Conservation (phyloP, 108 stramenopile genomes). For the Nannochloropsis gaditana region DNA sequence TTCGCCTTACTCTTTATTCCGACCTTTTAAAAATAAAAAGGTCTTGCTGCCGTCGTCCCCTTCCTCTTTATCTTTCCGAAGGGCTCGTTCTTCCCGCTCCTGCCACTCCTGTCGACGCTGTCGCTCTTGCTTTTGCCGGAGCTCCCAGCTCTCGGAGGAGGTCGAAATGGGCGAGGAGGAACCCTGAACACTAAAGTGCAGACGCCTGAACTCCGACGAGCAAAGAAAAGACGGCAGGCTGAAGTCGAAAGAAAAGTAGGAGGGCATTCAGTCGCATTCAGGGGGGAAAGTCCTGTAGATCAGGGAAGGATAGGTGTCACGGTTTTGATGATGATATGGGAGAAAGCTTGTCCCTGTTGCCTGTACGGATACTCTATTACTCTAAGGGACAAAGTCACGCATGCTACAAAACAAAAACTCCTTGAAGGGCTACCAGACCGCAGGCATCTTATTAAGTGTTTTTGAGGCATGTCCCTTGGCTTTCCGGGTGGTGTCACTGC, state of each 20-base stretch:
- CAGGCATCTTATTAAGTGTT: too few species aligned
- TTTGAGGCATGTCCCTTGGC: too few species aligned
- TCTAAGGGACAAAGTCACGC: too few species aligned
- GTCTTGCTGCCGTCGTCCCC: not conserved
- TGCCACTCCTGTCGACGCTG: not conserved
- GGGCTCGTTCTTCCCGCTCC: not conserved
- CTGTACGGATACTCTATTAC: too few species aligned
- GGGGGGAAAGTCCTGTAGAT: too few species aligned
- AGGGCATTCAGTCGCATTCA: not conserved
- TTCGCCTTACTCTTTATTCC: not conserved
- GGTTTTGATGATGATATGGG: too few species aligned
- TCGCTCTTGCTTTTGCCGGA: constrained; percentile 1
- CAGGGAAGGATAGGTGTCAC: too few species aligned
- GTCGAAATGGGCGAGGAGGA: not conserved
- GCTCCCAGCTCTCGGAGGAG: not conserved
- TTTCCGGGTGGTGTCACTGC: too few species aligned
- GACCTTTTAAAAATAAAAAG: constrained; percentile 2
- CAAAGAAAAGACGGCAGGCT: not conserved
- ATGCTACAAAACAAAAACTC: too few species aligned
- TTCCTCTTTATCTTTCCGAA: not conserved
- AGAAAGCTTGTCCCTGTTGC: too few species aligned
- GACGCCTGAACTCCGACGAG: not conserved
- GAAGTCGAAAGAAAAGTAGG: not conserved
- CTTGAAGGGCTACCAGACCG: too few species aligned
- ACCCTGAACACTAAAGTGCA: not conserved